Percentiles rank a stretch among this genome's conserved stretches.
Evolutionary conservation across 768 basidiomycete genomes (phyloP).

Genomic region (Calvatia gigantea): DNA sequence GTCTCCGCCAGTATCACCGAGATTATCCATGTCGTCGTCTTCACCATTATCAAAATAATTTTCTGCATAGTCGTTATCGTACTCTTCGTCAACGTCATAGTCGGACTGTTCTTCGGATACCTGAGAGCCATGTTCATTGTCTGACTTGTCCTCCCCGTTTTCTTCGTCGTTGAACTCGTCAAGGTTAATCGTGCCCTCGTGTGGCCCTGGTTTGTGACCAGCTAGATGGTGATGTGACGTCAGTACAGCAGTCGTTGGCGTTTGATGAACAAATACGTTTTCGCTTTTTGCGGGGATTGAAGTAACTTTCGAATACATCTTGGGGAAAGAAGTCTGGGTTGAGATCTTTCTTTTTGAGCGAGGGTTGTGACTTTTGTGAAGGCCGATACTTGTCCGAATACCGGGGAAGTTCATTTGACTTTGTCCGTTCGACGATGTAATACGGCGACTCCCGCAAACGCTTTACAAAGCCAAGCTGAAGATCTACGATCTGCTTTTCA

Average conservation of each 20-base stretch:
- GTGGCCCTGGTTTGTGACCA: conserved; percentile 13
- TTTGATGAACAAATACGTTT: conserved; percentile 23
- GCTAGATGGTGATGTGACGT: conserved; percentile 8
- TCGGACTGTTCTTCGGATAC: conserved; percentile 68
- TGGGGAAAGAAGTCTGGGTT: conserved; percentile 76
- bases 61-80: conserved; percentile 88
- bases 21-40: conserved; percentile 74
- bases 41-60: conserved; percentile 93
- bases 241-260: background rate
- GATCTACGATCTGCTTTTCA: conserved; percentile 61
- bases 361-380: conserved; percentile 54
- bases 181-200: conserved; percentile 50
- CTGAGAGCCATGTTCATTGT: conserved; percentile 62
- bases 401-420: conserved; percentile 73
- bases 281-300: conserved; percentile 69
- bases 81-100: conserved; percentile 87
- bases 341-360: conserved; percentile 66
- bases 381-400: conserved; percentile 85
- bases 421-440: conserved; percentile 68
- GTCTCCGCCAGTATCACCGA: conserved; percentile 68
- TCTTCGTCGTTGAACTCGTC: conserved; percentile 67
- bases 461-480: conserved; percentile 63
- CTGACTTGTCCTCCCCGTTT: conserved; percentile 70
- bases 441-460: conserved; percentile 71
- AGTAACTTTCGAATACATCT: conserved; percentile 74